Percentiles rank a stretch among this genome's conserved stretches.
phyloP scores from a whole-genome alignment of 768 basidiomycete species.

The Lentinula detonsa region DNA sequence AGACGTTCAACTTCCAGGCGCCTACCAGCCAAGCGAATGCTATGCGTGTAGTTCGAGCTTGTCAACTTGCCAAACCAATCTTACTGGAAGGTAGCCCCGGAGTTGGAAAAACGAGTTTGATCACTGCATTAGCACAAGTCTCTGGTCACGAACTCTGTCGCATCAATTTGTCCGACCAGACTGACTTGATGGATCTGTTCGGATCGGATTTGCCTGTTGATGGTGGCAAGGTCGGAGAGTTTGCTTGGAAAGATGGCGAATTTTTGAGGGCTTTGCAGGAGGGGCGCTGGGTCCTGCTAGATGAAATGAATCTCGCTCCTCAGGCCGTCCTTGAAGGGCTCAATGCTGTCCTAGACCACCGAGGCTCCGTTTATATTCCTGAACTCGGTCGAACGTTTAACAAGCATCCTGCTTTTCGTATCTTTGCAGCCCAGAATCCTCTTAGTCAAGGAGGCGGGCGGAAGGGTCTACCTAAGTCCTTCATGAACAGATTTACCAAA shows the following conservation, averaged over 20 bases:
- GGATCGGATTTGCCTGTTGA: conserved; percentile 95
- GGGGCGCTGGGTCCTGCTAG: conserved; percentile 97
- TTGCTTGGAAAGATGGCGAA: conserved; percentile 96
- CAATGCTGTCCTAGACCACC: conserved; percentile 93
- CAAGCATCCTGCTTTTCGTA: conserved; percentile 89
- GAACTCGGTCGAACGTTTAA: conserved; percentile 87
- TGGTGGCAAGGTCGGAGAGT: conserved; percentile 85
- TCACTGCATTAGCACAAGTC: conserved; percentile 79
- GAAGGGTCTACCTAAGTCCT: conserved; percentile 96
- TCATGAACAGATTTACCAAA: conserved; percentile 97
- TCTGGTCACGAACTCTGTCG: conserved; percentile 78
- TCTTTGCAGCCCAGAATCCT: conserved; percentile 98
- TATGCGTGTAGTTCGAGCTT: conserved; percentile 82
- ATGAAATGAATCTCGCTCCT: conserved; percentile 98
- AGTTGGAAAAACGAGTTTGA: conserved; percentile 93
- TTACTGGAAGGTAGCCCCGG: conserved; percentile 97
- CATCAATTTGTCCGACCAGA: conserved; percentile 98
- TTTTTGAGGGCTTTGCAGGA: conserved; percentile 89
- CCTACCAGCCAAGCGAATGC: conserved; percentile 88
- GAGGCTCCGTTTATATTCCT: conserved; percentile 91
- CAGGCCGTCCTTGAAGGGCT: conserved; percentile 96
- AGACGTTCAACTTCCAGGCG: conserved; percentile 74
- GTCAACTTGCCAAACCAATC: conserved; percentile 86
- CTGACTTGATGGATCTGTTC: conserved; percentile 92
- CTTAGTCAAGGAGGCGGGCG: conserved; percentile 93